These are phyloP conservation scores for Diddensiella santjacobensis DNA, from an alignment of 805 yeast species.

Conservation along the genomic window DNA sequence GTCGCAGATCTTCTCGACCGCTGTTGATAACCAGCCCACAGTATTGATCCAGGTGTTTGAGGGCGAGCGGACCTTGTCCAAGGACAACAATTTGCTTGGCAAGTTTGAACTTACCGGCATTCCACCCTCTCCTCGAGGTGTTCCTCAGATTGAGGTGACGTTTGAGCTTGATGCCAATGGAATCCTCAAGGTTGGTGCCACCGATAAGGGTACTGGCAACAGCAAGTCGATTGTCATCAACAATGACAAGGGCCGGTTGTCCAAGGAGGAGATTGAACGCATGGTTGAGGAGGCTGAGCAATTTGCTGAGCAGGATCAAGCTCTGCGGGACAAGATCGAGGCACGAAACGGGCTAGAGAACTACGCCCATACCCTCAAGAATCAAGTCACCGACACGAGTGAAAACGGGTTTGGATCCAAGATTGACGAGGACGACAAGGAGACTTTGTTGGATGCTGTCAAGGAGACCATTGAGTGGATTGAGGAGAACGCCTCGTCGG, in stretches of 20 bases:
- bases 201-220: slow-evolving; percentile 93
- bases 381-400: slow-evolving; percentile 50
- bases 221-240: slow-evolving; percentile 86
- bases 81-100: slow-evolving; percentile 87
- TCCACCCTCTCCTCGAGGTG: slow-evolving; percentile 91
- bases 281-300: slow-evolving; percentile 98
- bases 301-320: slow-evolving; percentile 86
- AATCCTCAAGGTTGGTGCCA: slow-evolving; percentile 78
- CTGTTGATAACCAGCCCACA: slow-evolving; percentile 94
- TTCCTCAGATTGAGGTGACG: slow-evolving; percentile 87
- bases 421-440: slow-evolving; percentile 87
- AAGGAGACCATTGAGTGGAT: slow-evolving; percentile 84
- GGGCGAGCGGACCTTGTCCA: slow-evolving; percentile 94
- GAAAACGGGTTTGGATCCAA: slow-evolving; percentile 68
- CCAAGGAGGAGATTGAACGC: slow-evolving; percentile 91
- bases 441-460: slow-evolving; percentile 79
- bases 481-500: slow-evolving; percentile 81
- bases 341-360: slow-evolving; percentile 85
- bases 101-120: slow-evolving; percentile 82
- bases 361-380: slow-evolving; percentile 78
- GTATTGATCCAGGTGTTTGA: slow-evolving; percentile 91
- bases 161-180: slow-evolving; percentile 85
- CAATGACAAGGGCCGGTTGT: slow-evolving; percentile 90
- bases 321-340: slow-evolving; percentile 77
- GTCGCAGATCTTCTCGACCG: slow-evolving; percentile 92